Evolutionary conservation across 2,329 filamentous ascomycete species (phyloP), one percentile per base, ranked within the genome.

Genomic region (Shiraia sp.): DNA sequence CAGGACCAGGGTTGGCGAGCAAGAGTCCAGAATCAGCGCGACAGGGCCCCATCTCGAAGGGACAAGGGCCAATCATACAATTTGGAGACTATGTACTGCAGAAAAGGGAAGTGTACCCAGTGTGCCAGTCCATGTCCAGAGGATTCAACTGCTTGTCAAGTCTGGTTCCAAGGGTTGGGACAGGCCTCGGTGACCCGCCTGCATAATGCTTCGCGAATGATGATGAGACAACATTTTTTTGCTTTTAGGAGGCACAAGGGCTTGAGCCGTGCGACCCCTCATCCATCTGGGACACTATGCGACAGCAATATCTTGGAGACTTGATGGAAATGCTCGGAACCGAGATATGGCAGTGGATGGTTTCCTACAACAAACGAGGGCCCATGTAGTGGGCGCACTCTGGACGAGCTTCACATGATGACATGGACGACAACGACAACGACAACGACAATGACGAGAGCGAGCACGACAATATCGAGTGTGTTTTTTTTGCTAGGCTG

Each of bases 1-100:
- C 37, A 35, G 31, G 46, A 54, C 55, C 41, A 33, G 55, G 53
- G 49, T 57, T 54, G 48, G 53, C 53, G 55, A 58, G 22, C 22
- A 39, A 38, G 40, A 47, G 49, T 45, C 53, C 51, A 52, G 53
- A 57, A 47, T 30, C 41, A 40, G 36, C 15, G 39, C 16, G 12
- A 37, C 22, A 30, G 9, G 30, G 17, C 4, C 19, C 27, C 16
- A n/a, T 28, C 15, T 29, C 34, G 22, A 27, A 36, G 39, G 33
- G 19, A 29, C 27, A 37, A 30, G 29, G 14, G 34, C 34, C 33
- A 26, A 36, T 32, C 36, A 30, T 30, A 30, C 32, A 23, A 17
- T 17, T 12, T 16, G 15, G 12, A 7, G 24, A 7, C 24, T 7
- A 26, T 26, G 6, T 36, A 25, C 26, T 33, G 25, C 34, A 36